Evolutionary conservation across 2,329 filamentous ascomycete genomes (phyloP).

Genomic region (Alternaria viburni): DNA sequence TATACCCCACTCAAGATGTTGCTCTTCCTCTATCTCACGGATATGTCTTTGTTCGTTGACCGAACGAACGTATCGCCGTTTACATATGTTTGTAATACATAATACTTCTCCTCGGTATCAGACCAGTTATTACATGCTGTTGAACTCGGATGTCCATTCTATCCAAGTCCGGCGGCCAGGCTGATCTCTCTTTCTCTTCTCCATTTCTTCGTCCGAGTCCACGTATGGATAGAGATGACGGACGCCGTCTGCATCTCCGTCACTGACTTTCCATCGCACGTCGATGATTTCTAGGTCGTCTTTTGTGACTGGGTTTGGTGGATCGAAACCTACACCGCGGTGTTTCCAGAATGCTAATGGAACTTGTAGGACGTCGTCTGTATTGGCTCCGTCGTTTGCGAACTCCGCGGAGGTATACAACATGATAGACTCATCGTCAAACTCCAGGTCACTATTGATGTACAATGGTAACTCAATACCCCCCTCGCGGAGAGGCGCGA

Average conservation of each 20-base stretch:
- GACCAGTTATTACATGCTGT: neutral
- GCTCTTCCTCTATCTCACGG: neutral
- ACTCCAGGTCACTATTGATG: neutral
- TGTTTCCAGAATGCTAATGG: constrained; percentile 1
- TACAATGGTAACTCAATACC: neutral
- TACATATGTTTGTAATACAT: constrained; percentile 1
- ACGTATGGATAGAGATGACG: neutral
- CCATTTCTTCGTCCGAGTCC: neutral
- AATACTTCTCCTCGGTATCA: neutral
- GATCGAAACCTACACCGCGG: neutral
- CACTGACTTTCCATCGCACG: neutral
- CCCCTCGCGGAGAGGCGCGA: neutral
- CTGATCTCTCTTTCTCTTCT: neutral
- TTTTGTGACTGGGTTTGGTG: neutral
- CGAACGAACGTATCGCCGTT: neutral
- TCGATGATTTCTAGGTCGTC: constrained; percentile 1
- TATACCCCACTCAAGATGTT: constrained; percentile 15
- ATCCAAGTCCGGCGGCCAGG: neutral
- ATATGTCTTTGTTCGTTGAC: neutral
- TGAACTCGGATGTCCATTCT: neutral
- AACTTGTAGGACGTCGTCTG: neutral
- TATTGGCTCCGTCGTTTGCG: neutral
- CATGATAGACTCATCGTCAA: constrained; percentile 10
- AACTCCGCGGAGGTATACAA: neutral
- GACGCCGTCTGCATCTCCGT: neutral